A percentile compares a stretch with the other conserved stretches of the same genome.
phyloP scores from a whole-genome alignment of 345 rosid species.

The Hibiscus syriacus region DNA sequence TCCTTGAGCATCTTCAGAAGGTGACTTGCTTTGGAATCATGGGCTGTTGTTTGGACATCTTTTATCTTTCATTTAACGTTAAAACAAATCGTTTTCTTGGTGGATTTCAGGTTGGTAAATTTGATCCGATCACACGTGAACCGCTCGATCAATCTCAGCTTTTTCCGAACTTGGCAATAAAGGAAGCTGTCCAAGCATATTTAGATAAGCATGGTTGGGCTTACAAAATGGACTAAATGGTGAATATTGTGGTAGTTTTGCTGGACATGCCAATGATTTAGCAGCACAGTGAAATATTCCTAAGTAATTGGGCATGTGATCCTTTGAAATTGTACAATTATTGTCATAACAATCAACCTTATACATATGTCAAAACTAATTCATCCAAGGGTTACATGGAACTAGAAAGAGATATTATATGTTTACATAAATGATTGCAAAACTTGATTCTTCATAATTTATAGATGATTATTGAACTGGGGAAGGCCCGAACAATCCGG shows the following conservation, averaged over 20 bases:
- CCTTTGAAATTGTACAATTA: constrained; percentile 16
- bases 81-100: not conserved
- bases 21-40: not conserved
- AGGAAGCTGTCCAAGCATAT: constrained; percentile 82
- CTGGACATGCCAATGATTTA: not conserved
- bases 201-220: too few species aligned
- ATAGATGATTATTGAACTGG: too few species aligned
- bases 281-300: not conserved
- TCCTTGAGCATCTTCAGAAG: constrained; percentile 87
- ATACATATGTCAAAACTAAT: too few species aligned
- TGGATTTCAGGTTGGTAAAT: constrained; percentile 56
- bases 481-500: too few species aligned
- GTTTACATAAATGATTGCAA: too few species aligned
- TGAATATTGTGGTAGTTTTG: not conserved
- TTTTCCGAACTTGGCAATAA: constrained; percentile 67
- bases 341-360: not conserved
- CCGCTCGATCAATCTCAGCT: constrained; percentile 46
- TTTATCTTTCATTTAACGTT: not conserved
- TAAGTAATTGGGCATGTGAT: not conserved
- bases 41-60: not conserved
- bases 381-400: too few species aligned
- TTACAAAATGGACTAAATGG: constrained; percentile 34
- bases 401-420: too few species aligned
- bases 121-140: constrained; percentile 81
- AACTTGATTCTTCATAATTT: too few species aligned